Evolutionary conservation across 805 yeast genomes (phyloP).

Genomic region (Starmerella stigmatis): DNA sequence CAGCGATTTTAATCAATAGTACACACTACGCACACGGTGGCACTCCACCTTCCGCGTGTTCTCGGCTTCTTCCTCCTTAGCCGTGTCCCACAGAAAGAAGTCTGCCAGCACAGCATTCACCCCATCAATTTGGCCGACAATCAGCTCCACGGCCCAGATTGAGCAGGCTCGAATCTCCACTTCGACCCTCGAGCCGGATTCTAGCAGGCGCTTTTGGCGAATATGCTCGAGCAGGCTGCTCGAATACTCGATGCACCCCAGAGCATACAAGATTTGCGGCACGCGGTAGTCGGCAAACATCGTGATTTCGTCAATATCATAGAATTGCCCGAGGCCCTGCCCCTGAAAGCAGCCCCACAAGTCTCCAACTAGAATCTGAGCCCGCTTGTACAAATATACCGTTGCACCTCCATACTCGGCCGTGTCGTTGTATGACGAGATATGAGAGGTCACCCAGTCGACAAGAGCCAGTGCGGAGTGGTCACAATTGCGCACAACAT

Average conservation of each 20-base stretch:
- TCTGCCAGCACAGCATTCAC: slow-evolving; percentile 35
- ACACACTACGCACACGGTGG: slow-evolving; percentile 35
- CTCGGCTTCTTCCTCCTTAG: slow-evolving; percentile 31
- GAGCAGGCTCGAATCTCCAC: slow-evolving; percentile 37
- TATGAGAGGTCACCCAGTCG: slow-evolving; percentile 24
- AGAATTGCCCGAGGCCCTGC: slow-evolving; percentile 30
- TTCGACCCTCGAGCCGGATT: slow-evolving; percentile 31
- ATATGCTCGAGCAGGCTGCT: slow-evolving; percentile 23
- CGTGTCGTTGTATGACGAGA: slow-evolving; percentile 32
- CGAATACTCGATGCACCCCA: slow-evolving; percentile 33
- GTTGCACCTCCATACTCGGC: slow-evolving; percentile 26
- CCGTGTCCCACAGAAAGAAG: slow-evolving; percentile 39
- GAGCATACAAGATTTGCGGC: slow-evolving; percentile 34
- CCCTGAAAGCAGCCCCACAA: slow-evolving; percentile 39
- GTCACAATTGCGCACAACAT: slow-evolving; percentile 24
- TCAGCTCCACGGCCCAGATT: slow-evolving; percentile 35
- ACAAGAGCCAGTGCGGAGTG: slow-evolving; percentile 31
- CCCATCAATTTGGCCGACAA: slow-evolving; percentile 24
- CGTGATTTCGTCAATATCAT: slow-evolving; percentile 34
- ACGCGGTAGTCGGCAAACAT: slow-evolving; percentile 42
- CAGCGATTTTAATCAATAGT: too few relatives aligned
- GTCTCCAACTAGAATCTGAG: slow-evolving; percentile 37
- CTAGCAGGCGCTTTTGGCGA: slow-evolving; percentile 21
- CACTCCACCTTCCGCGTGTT: slow-evolving; percentile 27
- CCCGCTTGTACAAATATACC: slow-evolving; percentile 34